Percentiles rank a stretch among this genome's conserved stretches.
These are phyloP conservation scores for Saccharomyces hybrid DNA, from an alignment of 1,139 yeast species.

Conservation along the genomic window DNA sequence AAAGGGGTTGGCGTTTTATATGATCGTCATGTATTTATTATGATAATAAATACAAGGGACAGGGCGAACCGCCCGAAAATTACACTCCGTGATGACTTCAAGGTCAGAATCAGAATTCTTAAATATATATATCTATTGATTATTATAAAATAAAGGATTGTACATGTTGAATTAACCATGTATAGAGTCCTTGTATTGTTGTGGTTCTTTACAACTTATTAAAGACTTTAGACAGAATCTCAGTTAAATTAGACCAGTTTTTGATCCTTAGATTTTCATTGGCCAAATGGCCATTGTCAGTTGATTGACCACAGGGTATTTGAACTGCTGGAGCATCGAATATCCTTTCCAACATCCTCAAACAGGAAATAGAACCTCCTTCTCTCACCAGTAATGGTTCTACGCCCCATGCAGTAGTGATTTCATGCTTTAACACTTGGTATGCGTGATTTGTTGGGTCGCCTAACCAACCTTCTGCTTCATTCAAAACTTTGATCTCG, in stretches of 20 bases:
- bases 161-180: not conserved
- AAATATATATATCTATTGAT: not conserved
- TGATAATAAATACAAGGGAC: not conserved
- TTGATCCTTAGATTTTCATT: conserved; percentile 76
- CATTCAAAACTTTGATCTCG: conserved; percentile 56
- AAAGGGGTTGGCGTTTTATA: not conserved
- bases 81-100: not conserved
- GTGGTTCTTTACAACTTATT: conserved; percentile 31
- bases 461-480: conserved; percentile 96
- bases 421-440: conserved; percentile 51
- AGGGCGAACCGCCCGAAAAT: not conserved
- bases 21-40: not conserved
- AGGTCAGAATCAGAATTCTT: not conserved
- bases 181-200: not conserved
- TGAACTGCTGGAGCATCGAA: conserved; percentile 89
- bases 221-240: conserved; percentile 52
- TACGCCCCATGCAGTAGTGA: conserved; percentile 55
- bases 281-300: conserved; percentile 88
- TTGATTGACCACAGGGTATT: conserved; percentile 91
- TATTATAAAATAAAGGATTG: not conserved
- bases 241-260: conserved; percentile 68
- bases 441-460: conserved; percentile 72
- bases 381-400: conserved; percentile 81
- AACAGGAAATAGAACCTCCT: conserved; percentile 93
- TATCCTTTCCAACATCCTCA: conserved; percentile 72